phyloP scores from a whole-genome alignment of 306 rosid genomes.

The Hippophae tibetana region DNA sequence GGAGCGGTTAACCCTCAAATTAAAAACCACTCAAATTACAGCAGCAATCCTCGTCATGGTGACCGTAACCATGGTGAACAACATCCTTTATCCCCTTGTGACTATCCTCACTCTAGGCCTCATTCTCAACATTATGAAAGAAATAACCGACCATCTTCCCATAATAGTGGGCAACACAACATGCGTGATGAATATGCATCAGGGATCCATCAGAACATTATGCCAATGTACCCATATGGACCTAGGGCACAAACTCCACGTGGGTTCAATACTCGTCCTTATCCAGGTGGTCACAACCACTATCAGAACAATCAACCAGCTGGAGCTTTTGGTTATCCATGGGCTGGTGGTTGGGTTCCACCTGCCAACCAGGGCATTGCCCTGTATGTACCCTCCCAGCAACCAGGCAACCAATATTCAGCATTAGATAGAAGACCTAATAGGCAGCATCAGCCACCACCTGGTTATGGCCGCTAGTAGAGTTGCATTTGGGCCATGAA shows the following conservation, averaged over 20 bases:
- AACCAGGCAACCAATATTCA: slow-evolving; percentile 44
- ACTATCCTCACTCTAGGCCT: slow-evolving; percentile 27
- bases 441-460: slow-evolving; percentile 42
- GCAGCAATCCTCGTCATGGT: slow-evolving; percentile 16
- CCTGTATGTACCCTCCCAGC: slow-evolving; percentile 34
- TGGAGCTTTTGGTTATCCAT: slow-evolving; percentile 21
- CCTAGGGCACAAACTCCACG: slow-evolving; percentile 15
- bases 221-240: slow-evolving; percentile 23
- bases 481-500: background rate
- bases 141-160: slow-evolving; percentile 10
- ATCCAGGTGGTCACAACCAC: slow-evolving; percentile 27
- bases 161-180: background rate
- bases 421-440: slow-evolving; percentile 42
- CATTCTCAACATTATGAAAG: slow-evolving; percentile 39
- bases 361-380: slow-evolving; percentile 16
- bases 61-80: slow-evolving; percentile 31
- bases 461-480: slow-evolving; percentile 37
- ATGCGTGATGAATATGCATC: slow-evolving; percentile 34
- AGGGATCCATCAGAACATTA: slow-evolving; percentile 30
- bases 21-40: slow-evolving; percentile 21
- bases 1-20: slow-evolving; percentile 25
- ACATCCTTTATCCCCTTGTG: slow-evolving; percentile 5
- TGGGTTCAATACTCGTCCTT: slow-evolving; percentile 17
- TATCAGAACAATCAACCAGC: slow-evolving; percentile 31
- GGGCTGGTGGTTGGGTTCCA: slow-evolving; percentile 28